Conservation (phyloP, 306 rosid genomes). For the Arachis stenosperma region DNA sequence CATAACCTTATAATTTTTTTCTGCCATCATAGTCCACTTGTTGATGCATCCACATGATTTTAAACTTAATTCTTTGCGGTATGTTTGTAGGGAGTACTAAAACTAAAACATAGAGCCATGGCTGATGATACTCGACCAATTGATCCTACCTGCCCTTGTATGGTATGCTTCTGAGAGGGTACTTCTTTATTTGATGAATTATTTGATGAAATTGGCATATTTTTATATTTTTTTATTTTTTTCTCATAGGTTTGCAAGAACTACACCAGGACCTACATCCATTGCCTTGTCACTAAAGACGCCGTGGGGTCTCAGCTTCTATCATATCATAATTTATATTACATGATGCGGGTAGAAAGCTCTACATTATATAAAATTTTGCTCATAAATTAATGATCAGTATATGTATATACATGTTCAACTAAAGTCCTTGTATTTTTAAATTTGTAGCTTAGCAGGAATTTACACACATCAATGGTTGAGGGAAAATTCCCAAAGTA, state of each 20-base stretch:
- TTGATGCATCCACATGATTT: conserved; percentile 6
- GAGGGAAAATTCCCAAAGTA: conserved; percentile 85
- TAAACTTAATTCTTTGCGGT: not conserved
- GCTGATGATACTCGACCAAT: conserved; percentile 92
- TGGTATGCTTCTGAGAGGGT: conserved; percentile 61
- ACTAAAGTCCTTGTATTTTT: conserved; percentile 23
- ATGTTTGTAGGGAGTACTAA: conserved; percentile 78
- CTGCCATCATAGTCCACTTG: not conserved
- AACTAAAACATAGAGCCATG: conserved; percentile 81
- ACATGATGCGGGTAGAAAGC: no score
- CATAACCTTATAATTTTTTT: not conserved
- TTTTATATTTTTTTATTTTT: conserved; percentile 33
- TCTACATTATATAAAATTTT: no score
- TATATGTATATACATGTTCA: conserved; percentile 12
- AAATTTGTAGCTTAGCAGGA: conserved; percentile 81
- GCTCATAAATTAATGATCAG: not conserved
- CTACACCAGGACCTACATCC: conserved; percentile 88
- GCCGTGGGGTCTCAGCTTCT: conserved; percentile 99
- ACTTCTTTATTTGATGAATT: conserved; percentile 26
- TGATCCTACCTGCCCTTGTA: conserved; percentile 84
- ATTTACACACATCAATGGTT: conserved; percentile 81
- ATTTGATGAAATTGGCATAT: conserved; percentile 4
- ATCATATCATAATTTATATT: conserved; percentile 33
- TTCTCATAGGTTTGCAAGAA: conserved; percentile 82
- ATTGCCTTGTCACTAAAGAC: conserved; percentile 92